Conservation (phyloP, 805 yeast species). For the Yarrowia sp. region DNA sequence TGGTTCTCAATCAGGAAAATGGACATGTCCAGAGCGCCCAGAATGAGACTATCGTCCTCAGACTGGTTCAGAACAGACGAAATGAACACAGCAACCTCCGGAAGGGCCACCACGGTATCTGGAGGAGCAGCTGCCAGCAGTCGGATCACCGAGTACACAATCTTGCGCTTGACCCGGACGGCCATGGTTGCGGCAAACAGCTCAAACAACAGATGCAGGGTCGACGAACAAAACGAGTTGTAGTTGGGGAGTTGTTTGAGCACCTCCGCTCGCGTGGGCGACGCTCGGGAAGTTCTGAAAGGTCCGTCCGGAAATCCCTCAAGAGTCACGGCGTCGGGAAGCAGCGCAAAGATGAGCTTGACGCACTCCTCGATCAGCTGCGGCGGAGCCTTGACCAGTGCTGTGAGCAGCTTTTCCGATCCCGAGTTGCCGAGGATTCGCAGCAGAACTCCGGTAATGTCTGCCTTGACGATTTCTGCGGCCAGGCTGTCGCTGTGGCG, state of each 20-base stretch:
- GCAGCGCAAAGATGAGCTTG: background rate
- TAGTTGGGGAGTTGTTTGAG: conserved; percentile 36
- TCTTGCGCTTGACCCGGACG: conserved; percentile 57
- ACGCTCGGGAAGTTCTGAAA: background rate
- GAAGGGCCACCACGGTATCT: conserved; percentile 28
- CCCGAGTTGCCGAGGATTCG: conserved; percentile 28
- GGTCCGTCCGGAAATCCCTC: conserved; percentile 18
- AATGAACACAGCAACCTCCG: conserved; percentile 36
- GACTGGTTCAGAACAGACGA: conserved; percentile 37
- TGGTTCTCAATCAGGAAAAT: conserved; percentile 46
- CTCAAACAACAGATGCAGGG: conserved; percentile 49
- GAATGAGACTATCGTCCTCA: conserved; percentile 42
- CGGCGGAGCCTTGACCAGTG: conserved; percentile 26
- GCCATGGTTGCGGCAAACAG: conserved; percentile 74
- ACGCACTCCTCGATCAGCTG: conserved; percentile 18
- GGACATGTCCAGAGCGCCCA: conserved; percentile 53
- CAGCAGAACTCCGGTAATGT: conserved; percentile 45
- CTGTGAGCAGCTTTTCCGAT: conserved; percentile 28
- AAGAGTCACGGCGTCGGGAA: background rate
- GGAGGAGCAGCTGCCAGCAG: conserved; percentile 46
- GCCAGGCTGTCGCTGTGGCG: background rate
- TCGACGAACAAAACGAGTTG: conserved; percentile 42
- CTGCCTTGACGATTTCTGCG: conserved; percentile 40
- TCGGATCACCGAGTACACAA: conserved; percentile 53
- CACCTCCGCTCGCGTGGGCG: conserved; percentile 11